A percentile compares a stretch with the other conserved stretches of the same genome.
phyloP scores from a whole-genome alignment of 768 basidiomycete genomes.

The Mrakia frigida region DNA sequence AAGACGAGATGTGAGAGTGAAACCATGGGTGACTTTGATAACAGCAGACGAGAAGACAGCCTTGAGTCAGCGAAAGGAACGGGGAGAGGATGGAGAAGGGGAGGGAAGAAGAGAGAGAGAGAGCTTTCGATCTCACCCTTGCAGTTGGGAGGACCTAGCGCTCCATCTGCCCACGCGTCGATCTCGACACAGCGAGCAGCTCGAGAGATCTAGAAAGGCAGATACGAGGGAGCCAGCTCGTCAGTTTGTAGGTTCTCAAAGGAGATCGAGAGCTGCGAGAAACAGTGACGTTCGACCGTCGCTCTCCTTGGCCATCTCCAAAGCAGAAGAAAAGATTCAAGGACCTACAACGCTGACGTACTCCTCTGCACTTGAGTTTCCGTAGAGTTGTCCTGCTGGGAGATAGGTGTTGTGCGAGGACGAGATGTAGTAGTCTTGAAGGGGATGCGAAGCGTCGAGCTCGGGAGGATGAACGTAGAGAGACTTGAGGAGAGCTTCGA shows the following conservation, averaged over 20 bases:
- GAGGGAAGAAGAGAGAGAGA: neutral
- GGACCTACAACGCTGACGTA: conserved; percentile 52
- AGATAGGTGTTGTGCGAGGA: conserved; percentile 67
- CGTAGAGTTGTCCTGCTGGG: conserved; percentile 55
- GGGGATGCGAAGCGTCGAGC: conserved; percentile 7
- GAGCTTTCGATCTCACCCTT: conserved; percentile 20
- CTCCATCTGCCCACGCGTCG: conserved; percentile 56
- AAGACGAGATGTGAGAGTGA: conserved; percentile 55
- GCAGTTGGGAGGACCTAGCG: neutral
- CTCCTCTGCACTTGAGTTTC: conserved; percentile 52
- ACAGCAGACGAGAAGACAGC: conserved; percentile 47
- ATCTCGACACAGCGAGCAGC: conserved; percentile 61
- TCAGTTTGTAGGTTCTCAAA: neutral
- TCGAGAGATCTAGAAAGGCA: conserved; percentile 42
- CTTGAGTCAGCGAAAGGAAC: neutral
- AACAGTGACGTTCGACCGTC: neutral
- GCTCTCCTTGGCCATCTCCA: neutral
- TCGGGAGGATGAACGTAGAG: conserved; percentile 3
- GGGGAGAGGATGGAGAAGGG: neutral
- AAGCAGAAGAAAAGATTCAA: neutral
- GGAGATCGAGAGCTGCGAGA: neutral
- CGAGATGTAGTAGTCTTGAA: conserved; percentile 53
- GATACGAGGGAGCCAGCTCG: neutral
- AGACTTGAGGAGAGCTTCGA: neutral
- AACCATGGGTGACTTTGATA: conserved; percentile 60